phyloP scores from a whole-genome alignment of 2,329 filamentous ascomycete genomes.

The Neofusicoccum cordaticola region DNA sequence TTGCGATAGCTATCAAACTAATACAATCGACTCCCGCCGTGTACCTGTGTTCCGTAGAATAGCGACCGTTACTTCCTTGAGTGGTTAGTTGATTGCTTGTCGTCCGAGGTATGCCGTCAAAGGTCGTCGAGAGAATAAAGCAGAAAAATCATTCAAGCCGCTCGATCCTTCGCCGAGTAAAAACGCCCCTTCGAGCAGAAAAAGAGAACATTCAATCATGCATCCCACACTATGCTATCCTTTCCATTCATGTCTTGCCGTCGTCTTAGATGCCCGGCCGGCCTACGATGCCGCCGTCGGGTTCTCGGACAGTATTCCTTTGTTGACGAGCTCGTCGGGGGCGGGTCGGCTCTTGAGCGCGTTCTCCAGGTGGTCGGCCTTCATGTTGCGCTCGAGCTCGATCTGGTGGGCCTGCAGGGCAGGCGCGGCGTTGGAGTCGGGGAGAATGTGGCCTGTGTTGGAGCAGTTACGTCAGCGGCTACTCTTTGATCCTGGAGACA shows the following conservation, averaged over 20 bases:
- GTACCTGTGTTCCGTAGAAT: not conserved
- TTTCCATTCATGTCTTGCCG: no score
- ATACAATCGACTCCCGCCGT: constrained; percentile 9
- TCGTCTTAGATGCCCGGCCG: not conserved
- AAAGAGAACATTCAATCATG: constrained; percentile 10
- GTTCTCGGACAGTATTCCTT: constrained; percentile 66
- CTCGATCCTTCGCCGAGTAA: not conserved
- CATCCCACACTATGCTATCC: not conserved
- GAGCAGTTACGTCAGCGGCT: not conserved
- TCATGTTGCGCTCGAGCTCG: constrained; percentile 86
- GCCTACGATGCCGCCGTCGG: not conserved
- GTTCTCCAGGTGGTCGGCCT: constrained; percentile 80
- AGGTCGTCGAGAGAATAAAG: not conserved
- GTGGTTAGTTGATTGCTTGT: not conserved
- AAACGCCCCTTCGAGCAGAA: not conserved
- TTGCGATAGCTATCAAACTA: constrained; percentile 9
- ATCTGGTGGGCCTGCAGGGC: constrained; percentile 75
- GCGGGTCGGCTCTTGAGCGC: constrained; percentile 76
- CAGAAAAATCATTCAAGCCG: not conserved
- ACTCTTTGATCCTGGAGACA: not conserved
- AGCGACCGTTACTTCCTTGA: constrained; percentile 13
- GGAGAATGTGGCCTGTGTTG: constrained; percentile 75
- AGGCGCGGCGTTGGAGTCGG: constrained; percentile 73
- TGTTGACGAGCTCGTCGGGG: constrained; percentile 72
- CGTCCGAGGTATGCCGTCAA: not conserved